phyloP scores from a whole-genome alignment of 2,329 filamentous ascomycete genomes.

The Sphaerulina populicola region DNA sequence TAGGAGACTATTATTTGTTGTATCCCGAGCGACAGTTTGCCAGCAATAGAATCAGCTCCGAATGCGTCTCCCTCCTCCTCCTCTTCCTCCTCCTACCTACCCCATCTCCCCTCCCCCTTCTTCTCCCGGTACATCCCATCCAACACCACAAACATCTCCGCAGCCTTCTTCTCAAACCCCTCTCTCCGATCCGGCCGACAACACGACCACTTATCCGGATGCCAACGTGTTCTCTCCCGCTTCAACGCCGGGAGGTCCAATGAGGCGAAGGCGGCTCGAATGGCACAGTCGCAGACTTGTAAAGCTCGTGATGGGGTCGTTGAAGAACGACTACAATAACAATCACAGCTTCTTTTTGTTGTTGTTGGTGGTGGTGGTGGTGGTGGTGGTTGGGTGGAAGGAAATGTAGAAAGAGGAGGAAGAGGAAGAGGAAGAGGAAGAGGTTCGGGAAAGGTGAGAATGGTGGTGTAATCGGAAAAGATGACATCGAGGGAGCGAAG shows the following conservation, averaged over 20 bases:
- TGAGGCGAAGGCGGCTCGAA: background rate
- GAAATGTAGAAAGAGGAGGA: no score
- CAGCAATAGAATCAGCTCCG: no score
- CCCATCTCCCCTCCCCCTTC: background rate
- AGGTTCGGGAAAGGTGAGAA: background rate
- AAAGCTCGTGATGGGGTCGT: background rate
- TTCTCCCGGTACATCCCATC: background rate
- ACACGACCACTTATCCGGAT: constrained; percentile 14
- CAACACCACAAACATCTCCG: background rate
- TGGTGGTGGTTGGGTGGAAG: background rate
- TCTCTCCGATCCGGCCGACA: constrained; percentile 5
- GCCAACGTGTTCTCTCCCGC: constrained; percentile 7
- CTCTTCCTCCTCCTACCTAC: background rate
- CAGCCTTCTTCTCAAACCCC: constrained; percentile 4
- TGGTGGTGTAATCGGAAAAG: background rate
- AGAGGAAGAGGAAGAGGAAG: no score
- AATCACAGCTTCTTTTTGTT: no score
- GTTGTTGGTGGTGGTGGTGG: background rate
- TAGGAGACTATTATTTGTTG: no score
- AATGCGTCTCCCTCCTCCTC: no score
- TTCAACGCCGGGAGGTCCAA: constrained; percentile 1
- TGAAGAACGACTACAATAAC: no score
- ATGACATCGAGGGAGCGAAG: background rate
- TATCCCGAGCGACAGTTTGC: no score
- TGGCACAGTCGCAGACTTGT: background rate